Percentiles rank a stretch among this genome's conserved stretches.
Evolutionary conservation across 305 asterid genomes (phyloP).

Genomic region (Fraxinus xanthoxyloides): DNA sequence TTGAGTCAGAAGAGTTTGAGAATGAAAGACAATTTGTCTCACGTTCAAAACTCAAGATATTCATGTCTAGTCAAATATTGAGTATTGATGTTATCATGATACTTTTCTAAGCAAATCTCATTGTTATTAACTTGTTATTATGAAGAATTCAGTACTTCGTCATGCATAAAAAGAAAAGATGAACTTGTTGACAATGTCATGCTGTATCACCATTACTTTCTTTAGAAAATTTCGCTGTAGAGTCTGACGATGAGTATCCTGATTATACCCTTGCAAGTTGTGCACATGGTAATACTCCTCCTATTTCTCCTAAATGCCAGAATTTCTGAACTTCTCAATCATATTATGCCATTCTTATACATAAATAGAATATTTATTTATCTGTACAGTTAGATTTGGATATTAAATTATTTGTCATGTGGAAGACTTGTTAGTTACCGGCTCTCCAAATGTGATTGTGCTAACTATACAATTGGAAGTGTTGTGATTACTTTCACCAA

Average conservation of each 20-base stretch:
- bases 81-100: not conserved
- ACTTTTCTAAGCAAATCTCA: not conserved
- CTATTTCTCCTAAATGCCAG: not conserved
- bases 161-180: not conserved
- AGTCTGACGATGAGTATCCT: not conserved
- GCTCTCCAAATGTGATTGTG: not conserved
- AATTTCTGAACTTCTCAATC: not conserved
- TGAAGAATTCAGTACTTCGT: not conserved
- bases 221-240: not conserved
- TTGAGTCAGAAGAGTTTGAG: not conserved
- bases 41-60: not conserved
- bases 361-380: not conserved
- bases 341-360: not conserved
- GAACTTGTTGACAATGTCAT: not conserved
- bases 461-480: not conserved
- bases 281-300: not conserved
- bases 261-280: not conserved
- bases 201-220: not conserved
- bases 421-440: not conserved
- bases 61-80: not conserved
- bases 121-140: not conserved
- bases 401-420: not conserved
- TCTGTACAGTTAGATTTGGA: not conserved
- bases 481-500: not conserved
- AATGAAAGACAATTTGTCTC: not conserved